phyloP scores from a whole-genome alignment of 2,329 filamentous ascomycete species.

The Pezicula rhizophila region DNA sequence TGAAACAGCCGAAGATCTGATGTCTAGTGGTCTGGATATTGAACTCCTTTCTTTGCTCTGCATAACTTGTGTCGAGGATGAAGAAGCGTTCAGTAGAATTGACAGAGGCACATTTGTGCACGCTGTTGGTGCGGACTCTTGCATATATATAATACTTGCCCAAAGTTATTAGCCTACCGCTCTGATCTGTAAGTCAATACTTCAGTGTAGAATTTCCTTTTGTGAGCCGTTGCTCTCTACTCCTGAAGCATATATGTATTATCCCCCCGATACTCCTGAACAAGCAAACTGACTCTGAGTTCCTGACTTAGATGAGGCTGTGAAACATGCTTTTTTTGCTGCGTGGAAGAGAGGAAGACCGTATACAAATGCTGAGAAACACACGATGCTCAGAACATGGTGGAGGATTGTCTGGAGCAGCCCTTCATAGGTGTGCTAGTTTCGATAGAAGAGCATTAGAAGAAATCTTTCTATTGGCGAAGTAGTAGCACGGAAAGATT shows the following conservation, averaged over 20 bases:
- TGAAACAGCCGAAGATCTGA: not conserved
- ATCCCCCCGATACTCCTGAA: no score
- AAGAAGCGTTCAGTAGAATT: conserved; percentile 6
- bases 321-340: not conserved
- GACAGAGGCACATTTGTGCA: conserved; percentile 6
- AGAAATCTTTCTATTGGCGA: not conserved
- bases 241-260: no score
- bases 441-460: no score
- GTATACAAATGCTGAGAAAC: not conserved
- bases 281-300: no score
- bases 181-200: conserved; percentile 2
- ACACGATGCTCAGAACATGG: not conserved
- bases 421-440: not conserved
- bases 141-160: conserved; percentile 4
- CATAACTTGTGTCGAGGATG: conserved; percentile 4
- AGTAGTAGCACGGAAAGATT: not conserved
- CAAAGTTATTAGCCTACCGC: conserved; percentile 4
- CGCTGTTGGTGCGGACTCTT: conserved; percentile 9
- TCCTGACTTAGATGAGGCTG: not conserved
- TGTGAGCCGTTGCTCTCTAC: no score
- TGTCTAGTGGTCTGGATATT: conserved; percentile 1
- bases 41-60: conserved; percentile 7
- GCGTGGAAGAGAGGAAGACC: not conserved
- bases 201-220: no score
- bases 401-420: not conserved